Conservation (phyloP, 2,329 filamentous ascomycete genomes). For the Clathrospora elynae region DNA sequence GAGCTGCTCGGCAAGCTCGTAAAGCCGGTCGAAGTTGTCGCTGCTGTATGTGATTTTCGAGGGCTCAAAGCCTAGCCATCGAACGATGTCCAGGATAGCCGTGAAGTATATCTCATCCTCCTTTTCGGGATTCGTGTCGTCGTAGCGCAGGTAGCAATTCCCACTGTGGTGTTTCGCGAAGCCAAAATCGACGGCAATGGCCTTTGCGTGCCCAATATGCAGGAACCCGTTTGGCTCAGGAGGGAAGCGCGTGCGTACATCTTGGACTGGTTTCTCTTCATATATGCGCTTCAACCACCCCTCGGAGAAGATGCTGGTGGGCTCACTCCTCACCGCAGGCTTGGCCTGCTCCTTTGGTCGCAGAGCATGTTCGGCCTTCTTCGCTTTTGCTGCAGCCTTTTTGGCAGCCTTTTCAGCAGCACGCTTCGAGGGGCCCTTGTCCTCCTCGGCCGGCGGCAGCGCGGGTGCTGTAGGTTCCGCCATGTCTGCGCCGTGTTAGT, state of each 20-base stretch:
- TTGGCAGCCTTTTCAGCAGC: constrained; percentile 57
- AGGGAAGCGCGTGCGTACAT: constrained; percentile 57
- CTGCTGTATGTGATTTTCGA: constrained; percentile 81
- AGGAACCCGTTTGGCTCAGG: constrained; percentile 85
- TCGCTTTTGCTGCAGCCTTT: constrained; percentile 53
- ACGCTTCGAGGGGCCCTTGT: constrained; percentile 53
- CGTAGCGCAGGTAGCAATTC: constrained; percentile 76
- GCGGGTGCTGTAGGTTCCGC: constrained; percentile 28
- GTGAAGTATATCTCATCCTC: constrained; percentile 89
- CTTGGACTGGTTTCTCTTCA: constrained; percentile 54
- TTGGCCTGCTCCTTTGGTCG: constrained; percentile 49
- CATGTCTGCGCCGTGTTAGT: constrained; percentile 25
- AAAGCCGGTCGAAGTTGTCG: constrained; percentile 87
- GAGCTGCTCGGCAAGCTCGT: constrained; percentile 85
- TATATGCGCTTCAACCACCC: constrained; percentile 58
- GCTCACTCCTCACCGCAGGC: constrained; percentile 33
- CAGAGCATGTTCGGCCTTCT: constrained; percentile 52
- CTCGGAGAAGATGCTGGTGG: constrained; percentile 53
- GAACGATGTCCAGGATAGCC: constrained; percentile 85
- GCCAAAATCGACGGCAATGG: constrained; percentile 94
- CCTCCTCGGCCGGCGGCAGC: constrained; percentile 32
- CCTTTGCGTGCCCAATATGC: constrained; percentile 93
- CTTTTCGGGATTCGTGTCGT: constrained; percentile 93
- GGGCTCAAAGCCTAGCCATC: constrained; percentile 85
- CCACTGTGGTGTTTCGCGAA: constrained; percentile 87